Percentiles rank a stretch among this genome's conserved stretches.
Evolutionary conservation across 1,284 basidiomycete genomes (phyloP).

Genomic region (Marasmius oreades): DNA sequence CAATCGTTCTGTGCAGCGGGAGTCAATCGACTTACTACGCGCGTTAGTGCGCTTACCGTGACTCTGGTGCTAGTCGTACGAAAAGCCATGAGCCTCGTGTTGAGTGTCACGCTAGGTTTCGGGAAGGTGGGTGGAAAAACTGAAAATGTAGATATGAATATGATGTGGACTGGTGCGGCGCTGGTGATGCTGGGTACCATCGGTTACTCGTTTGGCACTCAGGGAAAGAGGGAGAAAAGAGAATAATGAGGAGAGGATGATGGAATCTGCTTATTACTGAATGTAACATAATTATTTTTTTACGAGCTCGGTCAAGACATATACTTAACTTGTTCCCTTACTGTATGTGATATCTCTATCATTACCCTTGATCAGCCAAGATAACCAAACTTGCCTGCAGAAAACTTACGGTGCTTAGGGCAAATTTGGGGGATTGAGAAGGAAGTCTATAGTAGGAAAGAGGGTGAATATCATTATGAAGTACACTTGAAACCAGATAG

Average conservation of each 20-base stretch:
- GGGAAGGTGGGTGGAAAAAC: conserved; percentile 23
- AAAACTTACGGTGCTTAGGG: too few species aligned
- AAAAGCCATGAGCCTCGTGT: conserved; percentile 81
- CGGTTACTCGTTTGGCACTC: conserved; percentile 55
- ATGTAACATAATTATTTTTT: too few species aligned
- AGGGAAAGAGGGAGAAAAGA: conserved; percentile 17
- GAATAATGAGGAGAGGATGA: neutral
- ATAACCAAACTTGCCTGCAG: too few species aligned
- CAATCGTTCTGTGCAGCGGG: conserved; percentile 90
- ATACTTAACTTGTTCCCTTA: too few species aligned
- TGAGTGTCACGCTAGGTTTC: conserved; percentile 49
- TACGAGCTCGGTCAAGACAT: too few species aligned
- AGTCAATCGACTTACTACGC: conserved; percentile 81
- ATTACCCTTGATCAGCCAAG: too few species aligned
- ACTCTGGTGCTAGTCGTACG: conserved; percentile 87
- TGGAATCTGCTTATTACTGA: neutral
- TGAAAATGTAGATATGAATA: conserved; percentile 30
- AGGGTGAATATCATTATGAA: neutral
- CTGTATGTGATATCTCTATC: too few species aligned
- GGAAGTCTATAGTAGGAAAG: neutral
- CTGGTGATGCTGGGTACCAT: conserved; percentile 74
- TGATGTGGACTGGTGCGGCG: conserved; percentile 66
- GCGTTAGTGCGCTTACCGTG: conserved; percentile 79
- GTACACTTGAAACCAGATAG: neutral
- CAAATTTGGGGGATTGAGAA: too few species aligned